Evolutionary conservation across 768 basidiomycete genomes (phyloP), one percentile per base, ranked within the genome.

Genomic region (Lactifluus subvellereus): DNA sequence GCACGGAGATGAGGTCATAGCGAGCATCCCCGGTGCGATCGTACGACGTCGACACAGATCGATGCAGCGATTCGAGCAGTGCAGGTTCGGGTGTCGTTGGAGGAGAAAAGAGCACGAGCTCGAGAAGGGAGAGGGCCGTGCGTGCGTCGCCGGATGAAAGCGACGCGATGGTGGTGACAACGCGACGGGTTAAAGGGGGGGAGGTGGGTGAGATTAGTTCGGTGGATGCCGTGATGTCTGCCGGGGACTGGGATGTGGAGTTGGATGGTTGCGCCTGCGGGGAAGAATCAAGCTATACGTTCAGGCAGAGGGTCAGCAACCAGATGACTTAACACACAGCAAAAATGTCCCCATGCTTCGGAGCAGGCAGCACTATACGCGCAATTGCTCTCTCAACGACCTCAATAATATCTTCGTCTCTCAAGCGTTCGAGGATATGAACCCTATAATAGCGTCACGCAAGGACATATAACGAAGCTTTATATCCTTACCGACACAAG

Each of bases 1-100:
- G 75, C 3, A 88, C 91, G 37, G 85, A 88, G 67, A 91, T 91
- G 84, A 89, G 85, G 72, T 92, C 89, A 69, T 91, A 92, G 61
- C 78, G 82, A 62, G 79, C 79, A 65, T 93, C 92, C 3, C 90
- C 89, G 9, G 81, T 81, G 38, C 91, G 82, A 71, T 93, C 89
- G 69, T 89, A 91, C 6, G 86, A 80, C 35, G 82, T 79, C 13
- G 82, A 80, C 16, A 83, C 85, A 40, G 88, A 87, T 43, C 79
- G 80, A 60, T 83, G 80, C 60, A 94, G 74, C 16, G 81, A 77
- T 18, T 74, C 69, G 68, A 89, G 78, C 16, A 94, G 74, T 37
- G 75, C 72, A 27, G 71, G 74, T 67, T 87, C 83, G 27, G 75
- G 69, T 13, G 75, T 73, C 33, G 71, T 71, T 32, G 68, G 69